phyloP scores from a whole-genome alignment of 2,329 filamentous ascomycete species.

The Aureobasidium zeae region DNA sequence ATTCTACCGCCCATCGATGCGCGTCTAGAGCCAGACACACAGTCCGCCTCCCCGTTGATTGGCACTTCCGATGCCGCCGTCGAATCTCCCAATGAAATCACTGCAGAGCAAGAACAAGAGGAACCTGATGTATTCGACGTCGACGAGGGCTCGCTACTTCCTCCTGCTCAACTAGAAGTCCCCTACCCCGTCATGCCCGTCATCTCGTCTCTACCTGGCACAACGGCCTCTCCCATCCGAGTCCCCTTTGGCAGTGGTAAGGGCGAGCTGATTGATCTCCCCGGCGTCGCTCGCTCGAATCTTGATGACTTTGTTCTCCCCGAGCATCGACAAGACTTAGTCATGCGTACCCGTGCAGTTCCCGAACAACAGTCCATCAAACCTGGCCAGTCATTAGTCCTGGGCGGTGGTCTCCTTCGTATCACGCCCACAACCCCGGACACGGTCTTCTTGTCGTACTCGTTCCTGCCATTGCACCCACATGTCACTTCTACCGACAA shows the following conservation, averaged over 20 bases:
- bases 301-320: conserved; percentile 63
- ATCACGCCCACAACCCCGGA: conserved; percentile 66
- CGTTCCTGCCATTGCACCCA: conserved; percentile 68
- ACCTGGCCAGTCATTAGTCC: conserved; percentile 66
- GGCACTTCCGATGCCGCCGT: background rate
- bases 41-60: background rate
- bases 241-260: conserved; percentile 78
- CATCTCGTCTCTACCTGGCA: conserved; percentile 79
- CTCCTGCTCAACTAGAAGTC: conserved; percentile 62
- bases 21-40: background rate
- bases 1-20: background rate
- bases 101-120: background rate
- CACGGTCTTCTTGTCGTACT: conserved; percentile 65
- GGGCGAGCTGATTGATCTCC: conserved; percentile 88
- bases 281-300: conserved; percentile 67
- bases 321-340: conserved; percentile 54
- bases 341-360: conserved; percentile 69
- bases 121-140: conserved; percentile 21
- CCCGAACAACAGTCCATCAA: conserved; percentile 67
- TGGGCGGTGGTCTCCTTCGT: conserved; percentile 67
- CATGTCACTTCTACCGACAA: conserved; percentile 77
- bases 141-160: conserved; percentile 48
- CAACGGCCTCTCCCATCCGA: conserved; percentile 88
- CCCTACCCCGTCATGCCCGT: conserved; percentile 77
- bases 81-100: background rate